phyloP scores from a whole-genome alignment of 768 basidiomycete genomes.

The Dioszegia crocea region DNA sequence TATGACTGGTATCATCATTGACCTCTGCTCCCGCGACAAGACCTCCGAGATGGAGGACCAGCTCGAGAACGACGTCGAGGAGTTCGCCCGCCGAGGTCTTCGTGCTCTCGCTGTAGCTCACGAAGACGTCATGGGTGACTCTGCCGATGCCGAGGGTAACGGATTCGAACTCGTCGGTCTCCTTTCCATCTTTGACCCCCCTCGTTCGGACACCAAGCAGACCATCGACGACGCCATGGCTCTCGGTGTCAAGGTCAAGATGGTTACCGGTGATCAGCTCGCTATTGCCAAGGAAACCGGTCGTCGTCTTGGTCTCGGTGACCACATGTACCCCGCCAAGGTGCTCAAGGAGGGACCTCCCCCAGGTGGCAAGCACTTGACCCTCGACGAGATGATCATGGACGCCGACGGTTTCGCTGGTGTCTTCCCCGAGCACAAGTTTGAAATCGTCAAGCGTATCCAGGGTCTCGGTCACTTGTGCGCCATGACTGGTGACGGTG shows the following conservation, averaged over 20 bases:
- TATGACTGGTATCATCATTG: conserved; percentile 98
- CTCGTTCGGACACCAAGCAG: conserved; percentile 96
- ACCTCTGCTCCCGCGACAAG: conserved; percentile 96
- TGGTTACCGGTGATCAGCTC: conserved; percentile 99
- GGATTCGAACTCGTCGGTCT: conserved; percentile 97
- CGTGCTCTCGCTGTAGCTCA: conserved; percentile 94
- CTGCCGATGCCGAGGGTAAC: conserved; percentile 81
- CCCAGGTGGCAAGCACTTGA: conserved; percentile 74
- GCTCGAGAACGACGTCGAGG: conserved; percentile 92
- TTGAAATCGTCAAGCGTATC: conserved; percentile 97
- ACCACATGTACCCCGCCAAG: conserved; percentile 99
- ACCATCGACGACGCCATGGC: conserved; percentile 95
- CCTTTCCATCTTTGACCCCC: conserved; percentile 94
- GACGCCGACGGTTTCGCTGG: conserved; percentile 99
- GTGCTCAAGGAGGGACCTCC: conserved; percentile 96
- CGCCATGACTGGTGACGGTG: conserved; percentile 99
- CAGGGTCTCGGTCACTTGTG: conserved; percentile 92
- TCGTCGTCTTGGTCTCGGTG: conserved; percentile 92
- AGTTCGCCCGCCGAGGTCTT: conserved; percentile 91
- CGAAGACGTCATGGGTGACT: conserved; percentile 82
- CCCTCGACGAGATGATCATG: conserved; percentile 97
- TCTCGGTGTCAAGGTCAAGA: conserved; percentile 97
- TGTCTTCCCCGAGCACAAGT: conserved; percentile 99
- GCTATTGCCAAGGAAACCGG: conserved; percentile 99
- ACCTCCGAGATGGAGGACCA: conserved; percentile 83